phyloP scores from a whole-genome alignment of 1,284 basidiomycete genomes.

The Pyrrhoderma noxium region DNA sequence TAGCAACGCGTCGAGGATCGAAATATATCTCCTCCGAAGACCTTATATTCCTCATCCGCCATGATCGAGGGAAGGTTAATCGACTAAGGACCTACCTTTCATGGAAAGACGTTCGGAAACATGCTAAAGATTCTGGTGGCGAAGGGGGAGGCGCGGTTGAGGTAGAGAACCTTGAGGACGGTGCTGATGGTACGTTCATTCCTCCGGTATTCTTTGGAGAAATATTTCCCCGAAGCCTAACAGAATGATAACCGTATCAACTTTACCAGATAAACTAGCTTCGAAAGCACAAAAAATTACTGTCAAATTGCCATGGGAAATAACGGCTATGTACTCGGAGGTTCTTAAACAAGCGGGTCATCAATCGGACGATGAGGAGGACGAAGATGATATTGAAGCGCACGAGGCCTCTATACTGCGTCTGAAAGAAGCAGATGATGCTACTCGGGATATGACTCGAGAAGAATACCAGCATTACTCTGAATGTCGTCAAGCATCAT shows the following conservation, averaged over 20 bases:
- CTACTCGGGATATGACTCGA: slow-evolving; percentile 91
- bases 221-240: too few relatives aligned
- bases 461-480: slow-evolving; percentile 98
- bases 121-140: slow-evolving; percentile 83
- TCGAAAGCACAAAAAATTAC: slow-evolving; percentile 89
- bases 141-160: slow-evolving; percentile 75
- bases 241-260: slow-evolving; percentile 1
- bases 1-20: slow-evolving; percentile 77
- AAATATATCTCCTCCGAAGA: slow-evolving; percentile 89
- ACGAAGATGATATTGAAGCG: slow-evolving; percentile 94
- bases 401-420: slow-evolving; percentile 90
- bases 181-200: slow-evolving; percentile 52
- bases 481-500: slow-evolving; percentile 94
- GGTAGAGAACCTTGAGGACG: slow-evolving; percentile 71
- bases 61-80: slow-evolving; percentile 93
- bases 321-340: slow-evolving; percentile 86
- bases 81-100: slow-evolving; percentile 90
- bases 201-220: too few relatives aligned
- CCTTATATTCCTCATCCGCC: slow-evolving; percentile 92
- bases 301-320: slow-evolving; percentile 95
- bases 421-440: slow-evolving; percentile 90
- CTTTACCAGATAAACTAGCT: slow-evolving; percentile 65
- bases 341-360: slow-evolving; percentile 64
- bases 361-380: slow-evolving; percentile 88
- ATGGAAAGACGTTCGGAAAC: slow-evolving; percentile 97